phyloP scores from a whole-genome alignment of 495 filamentous ascomycete genomes.

The Gamarada debralockiae region DNA sequence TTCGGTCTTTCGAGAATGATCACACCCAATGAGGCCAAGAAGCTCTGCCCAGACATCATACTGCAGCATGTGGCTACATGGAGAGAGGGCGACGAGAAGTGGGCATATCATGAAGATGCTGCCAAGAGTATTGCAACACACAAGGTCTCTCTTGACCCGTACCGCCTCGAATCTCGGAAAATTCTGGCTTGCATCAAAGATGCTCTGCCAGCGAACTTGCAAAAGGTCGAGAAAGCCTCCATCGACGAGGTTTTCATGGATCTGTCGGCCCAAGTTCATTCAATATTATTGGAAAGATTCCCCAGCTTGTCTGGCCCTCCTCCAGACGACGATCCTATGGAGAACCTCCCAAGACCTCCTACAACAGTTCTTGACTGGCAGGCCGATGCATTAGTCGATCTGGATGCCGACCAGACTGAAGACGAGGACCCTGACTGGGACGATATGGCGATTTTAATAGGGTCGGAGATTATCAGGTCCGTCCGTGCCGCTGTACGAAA shows the following conservation, averaged over 20 bases:
- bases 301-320: constrained; percentile 63
- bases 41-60: constrained; percentile 79
- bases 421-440: constrained; percentile 92
- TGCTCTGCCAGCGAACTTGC: constrained; percentile 54
- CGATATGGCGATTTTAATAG: constrained; percentile 81
- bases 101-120: constrained; percentile 86
- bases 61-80: constrained; percentile 94
- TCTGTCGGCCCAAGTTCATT: constrained; percentile 76
- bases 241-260: constrained; percentile 92
- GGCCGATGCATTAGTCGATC: constrained; percentile 71
- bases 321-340: constrained; percentile 67
- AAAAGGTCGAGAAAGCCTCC: constrained; percentile 84
- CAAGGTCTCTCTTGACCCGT: constrained; percentile 92
- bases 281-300: constrained; percentile 70
- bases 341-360: constrained; percentile 68
- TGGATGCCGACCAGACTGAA: constrained; percentile 68
- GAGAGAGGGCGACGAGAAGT: constrained; percentile 83
- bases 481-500: constrained; percentile 64
- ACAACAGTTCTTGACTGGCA: constrained; percentile 78
- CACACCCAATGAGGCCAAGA: constrained; percentile 76
- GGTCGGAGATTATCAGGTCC: constrained; percentile 80
- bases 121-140: constrained; percentile 72
- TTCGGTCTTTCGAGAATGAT: constrained; percentile 76
- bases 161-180: constrained; percentile 77
- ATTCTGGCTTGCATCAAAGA: constrained; percentile 83